Evolutionary conservation across 2,329 filamentous ascomycete genomes (phyloP).

Genomic region (Alternaria brassicicola): DNA sequence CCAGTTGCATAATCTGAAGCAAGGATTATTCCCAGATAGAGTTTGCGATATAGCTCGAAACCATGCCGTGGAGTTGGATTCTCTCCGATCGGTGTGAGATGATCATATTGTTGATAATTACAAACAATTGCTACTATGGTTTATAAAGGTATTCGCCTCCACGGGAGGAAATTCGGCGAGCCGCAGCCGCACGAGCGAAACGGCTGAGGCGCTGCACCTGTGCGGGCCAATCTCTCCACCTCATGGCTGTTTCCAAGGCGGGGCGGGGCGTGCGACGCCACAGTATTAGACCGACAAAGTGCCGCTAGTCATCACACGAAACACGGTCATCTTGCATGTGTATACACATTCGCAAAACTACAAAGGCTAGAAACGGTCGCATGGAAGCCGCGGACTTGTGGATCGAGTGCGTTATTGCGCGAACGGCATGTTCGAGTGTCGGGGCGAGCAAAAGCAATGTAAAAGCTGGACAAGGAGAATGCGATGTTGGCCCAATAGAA

Average conservation of each 20-base stretch:
- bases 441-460: neutral
- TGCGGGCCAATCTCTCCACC: neutral
- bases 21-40: neutral
- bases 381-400: neutral
- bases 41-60: neutral
- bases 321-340: constrained; percentile 3
- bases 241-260: neutral
- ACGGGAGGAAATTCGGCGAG: neutral
- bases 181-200: neutral
- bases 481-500: neutral
- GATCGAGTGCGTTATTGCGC: neutral
- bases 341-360: neutral
- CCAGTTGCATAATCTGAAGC: neutral
- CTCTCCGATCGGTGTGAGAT: neutral
- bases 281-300: neutral
- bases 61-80: neutral
- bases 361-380: neutral
- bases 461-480: neutral
- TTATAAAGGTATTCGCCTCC: neutral
- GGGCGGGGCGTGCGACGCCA: neutral
- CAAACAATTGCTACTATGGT: neutral
- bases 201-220: neutral
- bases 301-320: constrained; percentile 3
- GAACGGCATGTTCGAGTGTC: constrained; percentile 8
- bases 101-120: neutral